Conservation (phyloP, 2,329 filamentous ascomycete genomes). For the Paecilomyces dactylethromorphus region DNA sequence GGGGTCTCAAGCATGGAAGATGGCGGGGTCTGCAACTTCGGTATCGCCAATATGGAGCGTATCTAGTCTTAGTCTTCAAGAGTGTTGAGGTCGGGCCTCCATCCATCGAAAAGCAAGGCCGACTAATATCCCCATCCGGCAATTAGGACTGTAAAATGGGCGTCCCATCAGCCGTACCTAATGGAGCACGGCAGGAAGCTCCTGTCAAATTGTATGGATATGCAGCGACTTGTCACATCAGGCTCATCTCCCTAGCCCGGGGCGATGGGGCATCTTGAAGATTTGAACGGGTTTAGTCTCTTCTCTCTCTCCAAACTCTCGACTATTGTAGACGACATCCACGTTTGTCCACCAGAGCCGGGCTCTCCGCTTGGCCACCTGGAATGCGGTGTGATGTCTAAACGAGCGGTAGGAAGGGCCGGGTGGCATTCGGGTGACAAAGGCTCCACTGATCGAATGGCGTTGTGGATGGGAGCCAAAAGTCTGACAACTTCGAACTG, state of each 20-base stretch:
- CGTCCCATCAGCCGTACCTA: neutral
- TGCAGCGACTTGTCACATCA: slow-evolving; percentile 1
- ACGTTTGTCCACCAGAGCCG: neutral
- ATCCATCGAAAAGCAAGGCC: neutral
- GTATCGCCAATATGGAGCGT: neutral
- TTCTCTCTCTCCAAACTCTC: neutral
- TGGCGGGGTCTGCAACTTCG: neutral
- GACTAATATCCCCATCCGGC: neutral
- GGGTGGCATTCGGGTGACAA: too few relatives aligned
- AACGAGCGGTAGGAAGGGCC: neutral
- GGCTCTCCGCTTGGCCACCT: neutral
- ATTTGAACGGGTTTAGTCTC: neutral
- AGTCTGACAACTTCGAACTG: neutral
- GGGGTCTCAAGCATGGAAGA: neutral
- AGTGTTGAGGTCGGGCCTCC: neutral
- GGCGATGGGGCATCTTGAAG: neutral
- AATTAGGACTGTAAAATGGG: neutral
- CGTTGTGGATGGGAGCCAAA: neutral
- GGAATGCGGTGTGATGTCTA: neutral
- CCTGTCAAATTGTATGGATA: neutral
- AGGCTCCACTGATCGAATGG: neutral
- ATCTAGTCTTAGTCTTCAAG: neutral
- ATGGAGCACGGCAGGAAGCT: neutral
- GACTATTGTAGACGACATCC: neutral
- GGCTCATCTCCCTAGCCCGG: neutral